These are phyloP conservation scores for Blastocystis hominis DNA, from an alignment of 352 stramenopile genomes.

Conservation along the genomic window DNA sequence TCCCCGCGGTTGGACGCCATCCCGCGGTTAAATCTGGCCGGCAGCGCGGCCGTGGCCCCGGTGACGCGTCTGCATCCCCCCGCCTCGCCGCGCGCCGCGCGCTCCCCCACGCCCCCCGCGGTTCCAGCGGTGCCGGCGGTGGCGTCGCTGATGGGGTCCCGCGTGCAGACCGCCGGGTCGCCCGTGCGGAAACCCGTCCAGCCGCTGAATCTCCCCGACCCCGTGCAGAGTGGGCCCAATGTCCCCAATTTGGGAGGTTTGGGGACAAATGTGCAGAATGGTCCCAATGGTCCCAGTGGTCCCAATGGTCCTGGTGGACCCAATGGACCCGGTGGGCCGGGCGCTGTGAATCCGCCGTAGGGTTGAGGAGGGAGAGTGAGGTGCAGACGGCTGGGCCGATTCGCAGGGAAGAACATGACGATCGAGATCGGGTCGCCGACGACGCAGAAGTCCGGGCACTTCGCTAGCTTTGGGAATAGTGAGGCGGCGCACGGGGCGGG, in stretches of 20 bases:
- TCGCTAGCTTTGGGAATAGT: background rate
- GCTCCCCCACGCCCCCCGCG: background rate
- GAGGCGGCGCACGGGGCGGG: background rate
- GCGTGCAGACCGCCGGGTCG: background rate
- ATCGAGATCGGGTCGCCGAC: conserved; percentile 12
- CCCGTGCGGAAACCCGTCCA: background rate
- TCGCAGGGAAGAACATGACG: background rate
- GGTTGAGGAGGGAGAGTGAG: background rate
- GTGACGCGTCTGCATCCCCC: background rate
- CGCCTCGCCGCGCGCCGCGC: background rate
- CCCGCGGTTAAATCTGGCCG: background rate
- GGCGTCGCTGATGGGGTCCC: background rate
- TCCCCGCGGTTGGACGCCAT: background rate
- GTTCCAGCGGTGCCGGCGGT: background rate
- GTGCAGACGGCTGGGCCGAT: background rate
- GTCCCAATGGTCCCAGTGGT: too few species aligned
- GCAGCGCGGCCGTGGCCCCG: background rate
- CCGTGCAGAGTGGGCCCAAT: background rate
- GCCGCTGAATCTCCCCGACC: background rate
- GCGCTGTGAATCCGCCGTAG: background rate
- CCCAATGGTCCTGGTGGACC: too few species aligned
- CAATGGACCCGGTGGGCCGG: too few species aligned
- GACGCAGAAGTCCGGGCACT: conserved; percentile 1
- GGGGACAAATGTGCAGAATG: too few species aligned
- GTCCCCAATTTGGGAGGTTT: too few species aligned